phyloP scores from a whole-genome alignment of 1,284 basidiomycete species.

The Cryptococcus sp. region DNA sequence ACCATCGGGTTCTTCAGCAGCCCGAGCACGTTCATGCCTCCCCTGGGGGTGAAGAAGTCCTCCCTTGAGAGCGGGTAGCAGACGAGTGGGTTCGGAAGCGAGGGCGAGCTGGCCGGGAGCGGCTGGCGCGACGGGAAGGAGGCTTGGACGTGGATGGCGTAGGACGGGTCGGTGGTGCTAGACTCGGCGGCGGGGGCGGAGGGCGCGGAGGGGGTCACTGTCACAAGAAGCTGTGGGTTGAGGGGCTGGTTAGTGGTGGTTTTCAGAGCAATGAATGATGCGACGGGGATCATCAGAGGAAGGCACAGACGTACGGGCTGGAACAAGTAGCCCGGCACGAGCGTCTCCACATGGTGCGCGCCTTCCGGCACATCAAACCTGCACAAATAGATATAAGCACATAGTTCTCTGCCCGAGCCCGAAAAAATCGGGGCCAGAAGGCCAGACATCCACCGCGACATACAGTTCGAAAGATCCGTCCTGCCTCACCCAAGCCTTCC shows the following conservation, averaged over 20 bases:
- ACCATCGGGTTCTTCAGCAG: slow-evolving; percentile 87
- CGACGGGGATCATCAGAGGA: neutral
- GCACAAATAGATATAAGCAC: neutral
- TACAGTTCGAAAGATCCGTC: slow-evolving; percentile 42
- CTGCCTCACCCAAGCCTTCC: slow-evolving; percentile 24
- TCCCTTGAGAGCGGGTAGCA: slow-evolving; percentile 58
- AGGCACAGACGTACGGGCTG: slow-evolving; percentile 24
- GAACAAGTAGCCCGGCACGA: slow-evolving; percentile 34
- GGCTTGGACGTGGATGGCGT: slow-evolving; percentile 54
- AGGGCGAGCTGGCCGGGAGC: slow-evolving; percentile 58
- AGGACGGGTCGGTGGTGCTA: slow-evolving; percentile 7
- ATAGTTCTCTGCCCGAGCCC: neutral
- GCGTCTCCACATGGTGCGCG: slow-evolving; percentile 33
- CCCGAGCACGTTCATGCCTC: slow-evolving; percentile 65
- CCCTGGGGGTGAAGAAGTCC: slow-evolving; percentile 67
- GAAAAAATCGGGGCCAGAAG: no score
- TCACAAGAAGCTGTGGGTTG: slow-evolving; percentile 27
- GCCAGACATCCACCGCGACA: slow-evolving; percentile 1
- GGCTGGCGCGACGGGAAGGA: slow-evolving; percentile 65
- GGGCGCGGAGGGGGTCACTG: slow-evolving; percentile 13
- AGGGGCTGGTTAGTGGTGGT: neutral
- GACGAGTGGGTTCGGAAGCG: slow-evolving; percentile 66
- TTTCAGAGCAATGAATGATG: slow-evolving; percentile 2
- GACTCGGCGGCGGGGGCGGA: neutral
- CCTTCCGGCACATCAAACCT: slow-evolving; percentile 33